A percentile compares a stretch with the other conserved stretches of the same genome.
Conservation (phyloP, 352 stramenopile species). For the Aphanomyces invadans region DNA sequence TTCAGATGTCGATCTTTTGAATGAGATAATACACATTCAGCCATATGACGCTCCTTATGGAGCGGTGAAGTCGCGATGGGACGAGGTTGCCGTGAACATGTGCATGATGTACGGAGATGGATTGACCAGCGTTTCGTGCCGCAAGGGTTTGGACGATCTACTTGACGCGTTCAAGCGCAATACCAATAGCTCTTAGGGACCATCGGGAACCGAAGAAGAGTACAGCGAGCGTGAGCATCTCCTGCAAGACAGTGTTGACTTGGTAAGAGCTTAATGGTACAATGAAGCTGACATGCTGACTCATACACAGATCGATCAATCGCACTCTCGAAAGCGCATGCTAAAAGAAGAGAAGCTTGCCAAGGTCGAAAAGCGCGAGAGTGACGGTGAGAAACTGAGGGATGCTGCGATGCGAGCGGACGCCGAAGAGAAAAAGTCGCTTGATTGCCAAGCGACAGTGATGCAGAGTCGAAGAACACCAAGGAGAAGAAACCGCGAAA, state of each 20-base stretch:
- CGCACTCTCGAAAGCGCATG: too few relatives aligned
- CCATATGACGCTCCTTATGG: not conserved
- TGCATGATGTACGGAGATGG: not conserved
- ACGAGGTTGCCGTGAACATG: not conserved
- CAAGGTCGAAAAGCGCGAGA: too few relatives aligned
- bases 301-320: too few relatives aligned
- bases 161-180: not conserved
- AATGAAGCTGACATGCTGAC: too few relatives aligned
- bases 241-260: slow-evolving; percentile 2
- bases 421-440: too few relatives aligned
- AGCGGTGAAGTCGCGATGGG: not conserved
- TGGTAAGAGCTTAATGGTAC: too few relatives aligned
- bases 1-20: not conserved
- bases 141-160: not conserved
- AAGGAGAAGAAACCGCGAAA: too few relatives aligned
- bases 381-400: too few relatives aligned
- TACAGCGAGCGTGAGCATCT: slow-evolving; percentile 3
- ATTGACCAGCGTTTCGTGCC: not conserved
- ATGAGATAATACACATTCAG: not conserved
- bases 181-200: not conserved
- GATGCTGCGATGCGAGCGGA: too few relatives aligned
- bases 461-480: too few relatives aligned
- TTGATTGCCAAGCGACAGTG: too few relatives aligned
- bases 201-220: slow-evolving; percentile 9
- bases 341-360: too few relatives aligned